These are phyloP conservation scores for Rubus parviflorus DNA, from an alignment of 306 rosid genomes.

Conservation along the genomic window DNA sequence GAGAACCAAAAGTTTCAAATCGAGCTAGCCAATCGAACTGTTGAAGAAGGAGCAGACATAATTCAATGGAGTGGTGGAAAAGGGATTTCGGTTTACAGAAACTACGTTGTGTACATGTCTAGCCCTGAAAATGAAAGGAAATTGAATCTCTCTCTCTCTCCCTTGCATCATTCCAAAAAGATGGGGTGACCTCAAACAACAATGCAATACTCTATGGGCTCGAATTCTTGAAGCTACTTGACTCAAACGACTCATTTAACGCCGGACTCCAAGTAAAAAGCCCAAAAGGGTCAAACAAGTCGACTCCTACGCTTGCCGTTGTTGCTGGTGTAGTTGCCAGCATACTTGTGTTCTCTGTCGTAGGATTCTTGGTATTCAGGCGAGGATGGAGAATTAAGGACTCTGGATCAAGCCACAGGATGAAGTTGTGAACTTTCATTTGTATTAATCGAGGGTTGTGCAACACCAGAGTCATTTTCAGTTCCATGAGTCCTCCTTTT, in stretches of 20 bases:
- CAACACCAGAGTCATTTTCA: too few species aligned
- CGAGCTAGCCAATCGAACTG: slow-evolving; percentile 23
- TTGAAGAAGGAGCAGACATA: slow-evolving; percentile 5
- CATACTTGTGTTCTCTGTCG: background rate
- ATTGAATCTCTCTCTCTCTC: slow-evolving; percentile 13
- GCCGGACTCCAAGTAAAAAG: background rate
- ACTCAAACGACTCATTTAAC: background rate
- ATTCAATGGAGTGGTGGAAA: background rate
- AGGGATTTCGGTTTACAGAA: background rate
- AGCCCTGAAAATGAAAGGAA: background rate
- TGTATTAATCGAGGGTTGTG: too few species aligned
- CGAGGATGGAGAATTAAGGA: background rate
- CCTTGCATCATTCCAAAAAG: slow-evolving; percentile 1
- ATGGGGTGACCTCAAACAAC: background rate
- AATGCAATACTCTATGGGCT: slow-evolving; percentile 47
- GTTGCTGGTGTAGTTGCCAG: slow-evolving; percentile 11
- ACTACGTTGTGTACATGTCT: slow-evolving; percentile 6
- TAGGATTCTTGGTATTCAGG: background rate
- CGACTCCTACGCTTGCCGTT: slow-evolving; percentile 5
- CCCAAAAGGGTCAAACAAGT: background rate
- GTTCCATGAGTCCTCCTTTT: too few species aligned
- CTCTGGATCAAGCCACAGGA: background rate
- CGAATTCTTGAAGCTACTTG: slow-evolving; percentile 47
- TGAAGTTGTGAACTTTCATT: too few species aligned
- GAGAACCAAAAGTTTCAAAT: slow-evolving; percentile 16